A percentile compares a stretch with the other conserved stretches of the same genome.
phyloP scores from a whole-genome alignment of 257 asterid genomes.

The Paulownia fortunei region DNA sequence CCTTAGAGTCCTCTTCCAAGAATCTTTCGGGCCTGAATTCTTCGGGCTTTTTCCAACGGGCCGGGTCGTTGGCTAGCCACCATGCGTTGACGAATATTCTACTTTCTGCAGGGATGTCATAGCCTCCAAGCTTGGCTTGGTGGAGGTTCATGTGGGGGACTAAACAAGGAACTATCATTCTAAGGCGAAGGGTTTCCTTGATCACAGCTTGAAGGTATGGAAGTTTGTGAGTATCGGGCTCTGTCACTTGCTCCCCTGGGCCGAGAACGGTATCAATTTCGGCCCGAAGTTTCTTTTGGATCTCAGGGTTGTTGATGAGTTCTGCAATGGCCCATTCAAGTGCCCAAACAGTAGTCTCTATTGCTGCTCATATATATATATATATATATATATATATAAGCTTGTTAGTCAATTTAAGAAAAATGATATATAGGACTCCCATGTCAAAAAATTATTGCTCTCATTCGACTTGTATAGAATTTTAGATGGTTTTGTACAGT shows the following conservation, averaged over 20 bases:
- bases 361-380: conserved; percentile 62
- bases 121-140: conserved; percentile 70
- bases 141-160: conserved; percentile 90
- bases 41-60: conserved; percentile 72
- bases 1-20: conserved; percentile 77
- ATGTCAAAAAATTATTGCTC: no score
- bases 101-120: conserved; percentile 78
- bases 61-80: conserved; percentile 80
- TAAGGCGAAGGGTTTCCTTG: conserved; percentile 79
- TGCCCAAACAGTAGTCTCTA: conserved; percentile 86
- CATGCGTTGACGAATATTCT: conserved; percentile 78
- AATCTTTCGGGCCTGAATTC: conserved; percentile 89
- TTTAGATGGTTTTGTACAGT: no score
- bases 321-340: conserved; percentile 87
- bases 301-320: conserved; percentile 68
- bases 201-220: conserved; percentile 88
- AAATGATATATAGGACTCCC: not conserved
- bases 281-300: conserved; percentile 64
- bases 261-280: conserved; percentile 68
- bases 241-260: conserved; percentile 64
- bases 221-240: conserved; percentile 67
- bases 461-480: no score
- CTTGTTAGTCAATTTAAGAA: not conserved
- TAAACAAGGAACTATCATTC: conserved; percentile 73
- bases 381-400: not conserved